Conservation (phyloP, 2,329 filamentous ascomycete genomes). For the Fusarium coicis region DNA sequence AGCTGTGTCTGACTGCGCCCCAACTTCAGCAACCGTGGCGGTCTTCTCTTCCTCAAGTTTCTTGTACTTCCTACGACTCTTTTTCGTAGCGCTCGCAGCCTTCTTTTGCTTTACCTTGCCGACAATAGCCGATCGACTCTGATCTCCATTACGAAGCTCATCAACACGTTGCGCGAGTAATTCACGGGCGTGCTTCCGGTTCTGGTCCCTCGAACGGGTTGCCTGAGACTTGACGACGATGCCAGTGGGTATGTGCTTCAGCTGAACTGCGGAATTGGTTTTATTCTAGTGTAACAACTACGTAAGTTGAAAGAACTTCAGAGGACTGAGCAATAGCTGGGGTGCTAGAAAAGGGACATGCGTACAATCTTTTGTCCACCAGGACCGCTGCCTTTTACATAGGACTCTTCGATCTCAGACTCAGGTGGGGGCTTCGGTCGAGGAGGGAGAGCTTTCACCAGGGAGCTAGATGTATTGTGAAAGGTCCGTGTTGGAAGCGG, state of each 20-base stretch:
- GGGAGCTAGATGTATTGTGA: conserved; percentile 44
- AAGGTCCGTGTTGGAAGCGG: conserved; percentile 41
- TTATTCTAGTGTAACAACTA: conserved; percentile 75
- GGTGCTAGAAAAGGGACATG: background rate
- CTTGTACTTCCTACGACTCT: conserved; percentile 82
- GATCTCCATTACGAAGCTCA: conserved; percentile 74
- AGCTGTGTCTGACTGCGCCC: background rate
- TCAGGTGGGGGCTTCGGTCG: conserved; percentile 79
- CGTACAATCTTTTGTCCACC: conserved; percentile 93
- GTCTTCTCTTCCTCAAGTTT: conserved; percentile 64
- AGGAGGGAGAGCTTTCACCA: conserved; percentile 73
- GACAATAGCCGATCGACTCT: conserved; percentile 74
- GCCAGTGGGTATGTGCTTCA: conserved; percentile 89
- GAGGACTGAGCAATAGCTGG: background rate
- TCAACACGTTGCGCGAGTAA: conserved; percentile 82
- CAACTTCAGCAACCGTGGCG: conserved; percentile 2
- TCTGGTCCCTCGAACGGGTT: conserved; percentile 86
- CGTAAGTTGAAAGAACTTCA: background rate
- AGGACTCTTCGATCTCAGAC: conserved; percentile 82
- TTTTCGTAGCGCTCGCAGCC: conserved; percentile 82
- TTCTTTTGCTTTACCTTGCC: conserved; percentile 71
- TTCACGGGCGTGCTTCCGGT: conserved; percentile 84
- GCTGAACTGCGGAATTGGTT: conserved; percentile 92
- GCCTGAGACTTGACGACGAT: conserved; percentile 95
- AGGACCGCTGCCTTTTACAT: conserved; percentile 90